Percentiles rank a stretch among this genome's conserved stretches.
phyloP scores from a whole-genome alignment of 495 filamentous ascomycete genomes.

The Penicillium coprophilum region DNA sequence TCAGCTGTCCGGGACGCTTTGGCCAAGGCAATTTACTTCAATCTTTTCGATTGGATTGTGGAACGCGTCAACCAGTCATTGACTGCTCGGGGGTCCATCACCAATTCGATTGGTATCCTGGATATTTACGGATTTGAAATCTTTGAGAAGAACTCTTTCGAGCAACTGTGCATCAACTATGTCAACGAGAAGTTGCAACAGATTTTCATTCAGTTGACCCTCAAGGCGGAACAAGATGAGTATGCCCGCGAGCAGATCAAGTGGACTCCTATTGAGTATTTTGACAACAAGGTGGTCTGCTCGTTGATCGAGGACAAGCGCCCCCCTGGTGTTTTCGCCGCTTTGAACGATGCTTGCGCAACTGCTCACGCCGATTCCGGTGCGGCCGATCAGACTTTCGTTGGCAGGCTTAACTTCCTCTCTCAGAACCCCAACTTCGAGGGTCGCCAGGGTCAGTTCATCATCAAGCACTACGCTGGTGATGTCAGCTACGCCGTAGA shows the following conservation, averaged over 20 bases:
- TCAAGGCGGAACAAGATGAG: conserved; percentile 97
- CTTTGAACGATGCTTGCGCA: conserved; percentile 94
- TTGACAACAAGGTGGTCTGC: conserved; percentile 99
- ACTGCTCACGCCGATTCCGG: conserved; percentile 93
- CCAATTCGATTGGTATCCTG: conserved; percentile 92
- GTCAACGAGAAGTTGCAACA: conserved; percentile 99
- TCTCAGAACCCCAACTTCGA: conserved; percentile 87
- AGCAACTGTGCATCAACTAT: conserved; percentile 99
- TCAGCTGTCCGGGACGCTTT: conserved; percentile 89
- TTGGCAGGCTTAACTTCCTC: conserved; percentile 85
- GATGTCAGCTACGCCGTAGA: conserved; percentile 94
- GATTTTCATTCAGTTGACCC: conserved; percentile 97
- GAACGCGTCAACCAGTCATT: conserved; percentile 87
- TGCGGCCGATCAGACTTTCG: conserved; percentile 94
- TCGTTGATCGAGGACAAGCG: conserved; percentile 92
- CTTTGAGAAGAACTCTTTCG: conserved; percentile 98
- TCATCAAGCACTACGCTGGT: conserved; percentile 98
- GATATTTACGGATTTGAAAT: conserved; percentile 99
- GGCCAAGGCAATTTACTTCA: conserved; percentile 93
- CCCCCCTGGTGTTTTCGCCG: conserved; percentile 92
- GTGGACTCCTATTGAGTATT: conserved; percentile 99
- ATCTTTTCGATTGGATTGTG: conserved; percentile 99
- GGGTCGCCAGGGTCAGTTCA: conserved; percentile 90
- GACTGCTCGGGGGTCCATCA: conserved; percentile 68
- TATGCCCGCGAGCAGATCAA: conserved; percentile 95